Base-by-base conservation (phyloP, 495 filamentous ascomycete species). In the Penicillium dipodomyicola region DNA sequence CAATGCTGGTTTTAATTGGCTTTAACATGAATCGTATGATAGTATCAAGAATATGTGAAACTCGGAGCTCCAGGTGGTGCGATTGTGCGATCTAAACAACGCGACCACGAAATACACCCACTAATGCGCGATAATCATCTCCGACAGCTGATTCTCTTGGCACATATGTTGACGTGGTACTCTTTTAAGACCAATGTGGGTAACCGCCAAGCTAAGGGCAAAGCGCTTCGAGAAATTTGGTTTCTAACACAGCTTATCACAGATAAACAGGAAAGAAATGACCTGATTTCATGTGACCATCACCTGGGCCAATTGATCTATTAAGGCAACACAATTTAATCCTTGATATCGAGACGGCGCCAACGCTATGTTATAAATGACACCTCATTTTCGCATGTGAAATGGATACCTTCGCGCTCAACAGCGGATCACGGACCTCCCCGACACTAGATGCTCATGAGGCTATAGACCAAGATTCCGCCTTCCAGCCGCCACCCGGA, bases 351-450 rank as follows among this genome's bases (percentile, higher is more conserved):
- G 6, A 46, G 14, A 46, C 6, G 29, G 43, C 12, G 14, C 14
- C 14, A 27, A 46, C 25, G 15, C 35, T 39, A 23, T 23, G 22
- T 23, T 23, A 1, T 23, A 27, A 29, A 30, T 12, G 45, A 27
- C 45, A 29, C 6, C 11, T 22, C 22, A 41, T 22, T 39, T 46
- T 54, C 14, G 20, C 52, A 54, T 54, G 52, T 54, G 52, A 54
- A 29, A 20, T 15, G 5, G 15, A 20, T 52, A 40, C 19, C 14
- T 41, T 41, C 14, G 15, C 22, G 6, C 33, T 25, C 15, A 33
- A 39, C n/a, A 17, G 9, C 32, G 32, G 42, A 20, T 47, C 42
- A 54, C 43, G 42, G 17, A 20, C 52, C 15, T 54, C 42, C 22
- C 4, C 41, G 3, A 32, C 19, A 20, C 47, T 49, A 49, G 15